Evolutionary conservation across 192 early-diverging fungal species (phyloP), one percentile per base, ranked within the genome.

Genomic region (Piromyces finnis): DNA sequence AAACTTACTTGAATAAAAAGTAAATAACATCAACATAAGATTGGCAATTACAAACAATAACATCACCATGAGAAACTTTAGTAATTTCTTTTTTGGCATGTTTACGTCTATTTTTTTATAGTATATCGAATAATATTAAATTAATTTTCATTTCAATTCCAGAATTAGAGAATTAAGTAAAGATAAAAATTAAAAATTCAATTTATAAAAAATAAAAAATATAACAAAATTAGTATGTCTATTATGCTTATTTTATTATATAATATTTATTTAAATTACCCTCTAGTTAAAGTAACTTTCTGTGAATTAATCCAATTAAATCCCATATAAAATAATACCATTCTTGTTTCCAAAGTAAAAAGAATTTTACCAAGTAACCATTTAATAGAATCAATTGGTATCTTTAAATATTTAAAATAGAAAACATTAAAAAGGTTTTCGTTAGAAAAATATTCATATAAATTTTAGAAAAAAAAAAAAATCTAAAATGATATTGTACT

Each of bases 21-120:
- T 94, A 95, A 35, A 96, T 68, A 13, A 95, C 79, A 41, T 96
- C 95, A 28, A 96, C 84, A 81, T 96, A 96, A 15, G 94, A 95
- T 5, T 86, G 86, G 84, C 92, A 94, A 83, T 96, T 96, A 80
- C 91, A 84, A 28, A 95, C 83, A 37, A 96, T 93, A 12, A 96
- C 79, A 82, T 95, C 91, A 80, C 95, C 95, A 77, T 88, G 85
- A 27, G 81, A 78, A 12, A 89, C 80, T 22, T n/a, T 68, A n/a
- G 36, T 77, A 28, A 22, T 77, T 77, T 78, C 80, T 79, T 26
- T 79, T 68, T 78, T 78, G 77, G 77, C 17, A 17, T 90, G 85
- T 28, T 32, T 30, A 36, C 35, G 29, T 85, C 86, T 6, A 39
- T 79, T 79, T 12, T 6, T n/a, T n/a, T n/a, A n/a, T n/a, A n/a